phyloP scores from a whole-genome alignment of 2,329 filamentous ascomycete genomes.

The Alternaria hordeiaustralica region DNA sequence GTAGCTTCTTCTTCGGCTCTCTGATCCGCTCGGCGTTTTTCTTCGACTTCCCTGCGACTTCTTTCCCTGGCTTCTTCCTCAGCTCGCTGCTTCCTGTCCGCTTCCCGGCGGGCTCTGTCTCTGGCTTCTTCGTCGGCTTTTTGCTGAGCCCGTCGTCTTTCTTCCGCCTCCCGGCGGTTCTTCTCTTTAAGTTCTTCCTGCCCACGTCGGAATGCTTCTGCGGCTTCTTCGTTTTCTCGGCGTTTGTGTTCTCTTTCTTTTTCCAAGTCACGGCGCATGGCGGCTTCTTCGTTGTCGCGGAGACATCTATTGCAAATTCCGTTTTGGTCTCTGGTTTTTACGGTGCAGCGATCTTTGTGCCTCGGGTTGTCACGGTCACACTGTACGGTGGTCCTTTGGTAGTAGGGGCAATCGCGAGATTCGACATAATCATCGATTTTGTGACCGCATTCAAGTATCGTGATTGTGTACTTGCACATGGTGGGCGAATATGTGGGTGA shows the following conservation, averaged over 20 bases:
- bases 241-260: conserved; percentile 12
- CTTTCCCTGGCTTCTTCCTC: background rate
- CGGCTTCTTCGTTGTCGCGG: conserved; percentile 15
- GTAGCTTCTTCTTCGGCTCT: background rate
- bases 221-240: conserved; percentile 10
- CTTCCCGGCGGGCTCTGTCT: background rate
- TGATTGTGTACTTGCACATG: conserved; percentile 34
- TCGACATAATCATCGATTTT: conserved; percentile 25
- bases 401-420: conserved; percentile 21
- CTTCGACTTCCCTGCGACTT: background rate
- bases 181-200: conserved; percentile 8
- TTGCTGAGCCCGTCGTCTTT: conserved; percentile 4
- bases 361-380: conserved; percentile 28
- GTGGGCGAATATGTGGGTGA: background rate
- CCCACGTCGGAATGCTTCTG: conserved; percentile 12
- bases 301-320: conserved; percentile 26
- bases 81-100: background rate
- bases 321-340: conserved; percentile 16
- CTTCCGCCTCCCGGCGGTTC: conserved; percentile 4
- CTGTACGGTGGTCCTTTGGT: conserved; percentile 10
- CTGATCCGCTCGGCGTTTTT: background rate
- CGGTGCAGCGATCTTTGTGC: conserved; percentile 17
- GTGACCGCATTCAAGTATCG: conserved; percentile 29
- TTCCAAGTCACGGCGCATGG: conserved; percentile 16
- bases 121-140: background rate